phyloP scores from a whole-genome alignment of 805 yeast genomes.

The Scheffersomyces stipitis region DNA sequence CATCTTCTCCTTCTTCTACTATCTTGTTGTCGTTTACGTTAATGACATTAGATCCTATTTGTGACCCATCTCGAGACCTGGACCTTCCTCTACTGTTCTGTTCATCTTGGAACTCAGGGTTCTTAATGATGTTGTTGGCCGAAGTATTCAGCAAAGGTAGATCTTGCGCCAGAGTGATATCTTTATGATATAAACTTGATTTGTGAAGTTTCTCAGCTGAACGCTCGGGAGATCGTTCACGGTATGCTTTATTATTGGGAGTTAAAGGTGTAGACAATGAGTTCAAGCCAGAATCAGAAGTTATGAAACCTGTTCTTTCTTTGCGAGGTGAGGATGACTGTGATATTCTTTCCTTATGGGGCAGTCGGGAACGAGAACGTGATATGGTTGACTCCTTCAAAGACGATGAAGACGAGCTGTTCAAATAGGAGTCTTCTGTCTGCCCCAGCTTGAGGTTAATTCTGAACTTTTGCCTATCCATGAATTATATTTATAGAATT shows the following conservation, averaged over 20 bases:
- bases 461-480: not conserved
- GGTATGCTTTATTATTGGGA: conserved; percentile 4
- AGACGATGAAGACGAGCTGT: not conserved
- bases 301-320: not conserved
- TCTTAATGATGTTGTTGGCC: conserved; percentile 10
- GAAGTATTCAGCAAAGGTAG: conserved; percentile 18
- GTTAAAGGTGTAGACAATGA: conserved; percentile 1
- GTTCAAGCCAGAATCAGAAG: not conserved
- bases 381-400: conserved; percentile 1
- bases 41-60: no score
- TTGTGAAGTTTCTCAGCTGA: conserved; percentile 13
- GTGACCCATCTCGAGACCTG: conserved; percentile 17
- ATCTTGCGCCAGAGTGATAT: conserved; percentile 13
- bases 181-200: conserved; percentile 13
- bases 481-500: no score
- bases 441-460: not conserved
- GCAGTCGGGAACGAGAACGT: conserved; percentile 21
- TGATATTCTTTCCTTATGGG: conserved; percentile 5
- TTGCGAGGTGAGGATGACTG: not conserved
- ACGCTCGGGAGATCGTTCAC: conserved; percentile 20
- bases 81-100: conserved; percentile 24
- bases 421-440: not conserved
- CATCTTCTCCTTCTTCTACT: conserved; percentile 9
- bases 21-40: conserved; percentile 2
- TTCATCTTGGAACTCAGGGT: conserved; percentile 14